Conservation (phyloP, 2,329 filamentous ascomycete species). For the Xylariaceae sp. region DNA sequence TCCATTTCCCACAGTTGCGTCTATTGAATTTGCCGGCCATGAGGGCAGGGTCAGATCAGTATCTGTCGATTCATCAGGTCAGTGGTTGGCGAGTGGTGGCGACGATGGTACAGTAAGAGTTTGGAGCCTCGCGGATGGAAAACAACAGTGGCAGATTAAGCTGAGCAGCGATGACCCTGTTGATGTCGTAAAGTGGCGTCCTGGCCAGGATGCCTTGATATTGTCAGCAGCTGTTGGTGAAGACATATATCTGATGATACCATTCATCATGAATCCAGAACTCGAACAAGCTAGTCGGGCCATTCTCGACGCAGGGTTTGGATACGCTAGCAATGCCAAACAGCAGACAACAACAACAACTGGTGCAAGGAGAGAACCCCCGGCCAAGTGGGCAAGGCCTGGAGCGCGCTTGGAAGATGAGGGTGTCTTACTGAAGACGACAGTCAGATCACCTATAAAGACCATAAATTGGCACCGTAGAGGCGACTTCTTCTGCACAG, state of each 20-base stretch:
- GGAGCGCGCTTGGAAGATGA: conserved; percentile 74
- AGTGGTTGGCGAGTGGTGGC: conserved; percentile 88
- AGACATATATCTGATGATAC: conserved; percentile 83
- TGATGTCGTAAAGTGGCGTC: conserved; percentile 88
- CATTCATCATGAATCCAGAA: conserved; percentile 73
- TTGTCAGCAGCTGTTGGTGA: conserved; percentile 86
- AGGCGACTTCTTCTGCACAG: conserved; percentile 92
- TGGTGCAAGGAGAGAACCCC: conserved; percentile 72
- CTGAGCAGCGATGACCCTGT: conserved; percentile 80
- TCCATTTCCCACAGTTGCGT: conserved; percentile 90
- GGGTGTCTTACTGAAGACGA: conserved; percentile 80
- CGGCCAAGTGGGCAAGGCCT: conserved; percentile 84
- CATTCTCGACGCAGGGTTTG: conserved; percentile 86
- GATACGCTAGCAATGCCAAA: conserved; percentile 77
- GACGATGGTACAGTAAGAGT: conserved; percentile 92
- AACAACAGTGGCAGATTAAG: conserved; percentile 84
- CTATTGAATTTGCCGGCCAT: conserved; percentile 86
- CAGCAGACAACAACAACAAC: conserved; percentile 58
- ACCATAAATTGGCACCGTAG: conserved; percentile 91
- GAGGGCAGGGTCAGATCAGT: conserved; percentile 85
- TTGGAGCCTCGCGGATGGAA: conserved; percentile 86
- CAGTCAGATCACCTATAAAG: conserved; percentile 81
- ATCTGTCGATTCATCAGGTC: conserved; percentile 82
- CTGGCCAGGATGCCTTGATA: conserved; percentile 78
- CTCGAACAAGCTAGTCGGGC: conserved; percentile 76